phyloP scores from a whole-genome alignment of 2,329 filamentous ascomycete genomes.

The Botrytis byssoidea region DNA sequence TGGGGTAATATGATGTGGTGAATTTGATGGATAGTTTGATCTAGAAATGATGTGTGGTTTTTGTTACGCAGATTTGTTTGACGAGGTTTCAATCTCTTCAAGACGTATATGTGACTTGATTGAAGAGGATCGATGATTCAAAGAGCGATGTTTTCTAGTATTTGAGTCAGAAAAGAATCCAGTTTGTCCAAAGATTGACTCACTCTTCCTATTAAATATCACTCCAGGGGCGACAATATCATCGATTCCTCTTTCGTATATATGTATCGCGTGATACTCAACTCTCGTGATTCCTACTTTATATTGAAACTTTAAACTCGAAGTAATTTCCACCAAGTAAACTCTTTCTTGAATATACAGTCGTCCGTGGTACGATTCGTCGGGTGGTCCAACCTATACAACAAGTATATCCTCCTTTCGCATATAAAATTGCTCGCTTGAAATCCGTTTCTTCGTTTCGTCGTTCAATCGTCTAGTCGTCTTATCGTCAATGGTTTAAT shows the following conservation, averaged over 20 bases:
- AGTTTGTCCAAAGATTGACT: constrained; percentile 2
- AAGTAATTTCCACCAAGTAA: not conserved
- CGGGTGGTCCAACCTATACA: not conserved
- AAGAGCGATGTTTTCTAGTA: not conserved
- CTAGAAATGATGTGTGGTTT: not conserved
- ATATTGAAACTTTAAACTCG: not conserved
- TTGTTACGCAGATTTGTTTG: not conserved
- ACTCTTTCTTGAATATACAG: not conserved
- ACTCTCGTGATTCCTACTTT: not conserved
- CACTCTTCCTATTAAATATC: not conserved
- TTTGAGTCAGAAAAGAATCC: not conserved
- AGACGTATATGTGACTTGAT: not conserved
- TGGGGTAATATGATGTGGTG: not conserved
- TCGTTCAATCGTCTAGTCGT: not conserved
- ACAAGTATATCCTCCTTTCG: not conserved
- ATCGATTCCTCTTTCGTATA: not conserved
- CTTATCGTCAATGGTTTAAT: not conserved
- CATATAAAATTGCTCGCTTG: not conserved
- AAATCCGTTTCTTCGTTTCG: not conserved
- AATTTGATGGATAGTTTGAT: not conserved
- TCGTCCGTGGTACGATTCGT: not conserved
- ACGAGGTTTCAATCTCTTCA: not conserved
- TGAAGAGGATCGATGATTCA: not conserved
- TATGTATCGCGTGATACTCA: not conserved
- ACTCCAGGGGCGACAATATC: not conserved